Conservation (phyloP, 148 eudicot species). For the Arctostaphylos glauca region DNA sequence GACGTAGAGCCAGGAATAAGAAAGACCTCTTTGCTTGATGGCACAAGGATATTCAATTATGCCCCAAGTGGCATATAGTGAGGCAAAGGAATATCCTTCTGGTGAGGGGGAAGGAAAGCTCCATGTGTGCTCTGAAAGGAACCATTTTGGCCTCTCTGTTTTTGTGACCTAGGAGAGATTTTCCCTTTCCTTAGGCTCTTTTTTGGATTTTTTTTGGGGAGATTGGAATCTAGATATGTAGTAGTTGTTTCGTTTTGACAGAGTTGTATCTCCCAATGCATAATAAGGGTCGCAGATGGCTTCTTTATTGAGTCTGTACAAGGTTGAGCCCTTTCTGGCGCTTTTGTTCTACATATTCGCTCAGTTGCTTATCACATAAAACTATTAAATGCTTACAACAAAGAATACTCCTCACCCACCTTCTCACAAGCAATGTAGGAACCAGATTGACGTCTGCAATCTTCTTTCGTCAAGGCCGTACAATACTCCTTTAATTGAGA, state of each 20-base stretch:
- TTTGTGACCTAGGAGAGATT: neutral
- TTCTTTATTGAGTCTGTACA: neutral
- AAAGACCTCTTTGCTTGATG: neutral
- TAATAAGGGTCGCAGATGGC: neutral
- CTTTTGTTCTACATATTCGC: neutral
- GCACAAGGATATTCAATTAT: neutral
- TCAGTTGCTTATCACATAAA: neutral
- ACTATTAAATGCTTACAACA: neutral
- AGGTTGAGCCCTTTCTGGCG: neutral
- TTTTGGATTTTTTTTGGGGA: neutral
- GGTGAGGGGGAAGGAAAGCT: neutral
- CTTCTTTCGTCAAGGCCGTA: slow-evolving; percentile 90
- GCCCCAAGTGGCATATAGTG: neutral
- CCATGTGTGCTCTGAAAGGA: neutral
- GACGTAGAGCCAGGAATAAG: neutral
- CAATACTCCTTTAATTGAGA: slow-evolving; percentile 92
- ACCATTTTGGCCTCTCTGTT: neutral
- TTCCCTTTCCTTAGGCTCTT: neutral
- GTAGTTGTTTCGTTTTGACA: neutral
- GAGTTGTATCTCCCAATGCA: neutral
- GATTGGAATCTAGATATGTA: neutral
- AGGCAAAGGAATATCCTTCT: neutral
- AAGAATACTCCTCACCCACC: slow-evolving; percentile 32
- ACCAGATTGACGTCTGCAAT: slow-evolving; percentile 76
- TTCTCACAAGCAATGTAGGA: slow-evolving; percentile 85